Conservation (phyloP, 352 stramenopile species). For the Phytophthora quininea region DNA sequence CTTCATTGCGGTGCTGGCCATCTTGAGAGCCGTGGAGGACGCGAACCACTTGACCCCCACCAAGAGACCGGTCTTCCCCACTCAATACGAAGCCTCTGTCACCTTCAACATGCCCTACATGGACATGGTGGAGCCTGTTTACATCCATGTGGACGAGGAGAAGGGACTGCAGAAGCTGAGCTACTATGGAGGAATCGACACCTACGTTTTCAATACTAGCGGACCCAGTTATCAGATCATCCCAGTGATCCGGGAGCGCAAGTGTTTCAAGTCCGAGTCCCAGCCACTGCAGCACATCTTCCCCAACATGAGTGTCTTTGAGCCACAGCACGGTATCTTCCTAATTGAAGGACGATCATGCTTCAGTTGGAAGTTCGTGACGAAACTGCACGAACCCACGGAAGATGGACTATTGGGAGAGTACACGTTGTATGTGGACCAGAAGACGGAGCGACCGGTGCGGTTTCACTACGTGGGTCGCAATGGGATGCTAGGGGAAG, state of each 20-base stretch:
- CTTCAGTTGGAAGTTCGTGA: conserved; percentile 85
- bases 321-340: conserved; percentile 82
- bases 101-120: conserved; percentile 91
- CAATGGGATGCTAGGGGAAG: conserved; percentile 86
- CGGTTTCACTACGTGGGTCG: conserved; percentile 88
- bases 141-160: conserved; percentile 79
- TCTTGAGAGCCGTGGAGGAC: conserved; percentile 82
- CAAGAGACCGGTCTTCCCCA: conserved; percentile 72
- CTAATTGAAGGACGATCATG: conserved; percentile 75
- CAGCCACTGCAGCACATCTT: conserved; percentile 84
- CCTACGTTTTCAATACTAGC: conserved; percentile 87
- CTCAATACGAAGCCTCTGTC: conserved; percentile 88
- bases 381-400: conserved; percentile 55
- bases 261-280: conserved; percentile 68
- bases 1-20: conserved; percentile 83
- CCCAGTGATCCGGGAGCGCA: conserved; percentile 74
- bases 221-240: conserved; percentile 86
- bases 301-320: conserved; percentile 83
- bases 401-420: conserved; percentile 74
- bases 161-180: conserved; percentile 84
- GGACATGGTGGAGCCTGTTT: conserved; percentile 86
- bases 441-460: conserved; percentile 73
- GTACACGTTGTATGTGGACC: conserved; percentile 89
- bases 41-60: conserved; percentile 75
- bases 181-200: conserved; percentile 89